Conservation (phyloP, 2,329 filamentous ascomycete genomes). For the Clarireedia hainanense region DNA sequence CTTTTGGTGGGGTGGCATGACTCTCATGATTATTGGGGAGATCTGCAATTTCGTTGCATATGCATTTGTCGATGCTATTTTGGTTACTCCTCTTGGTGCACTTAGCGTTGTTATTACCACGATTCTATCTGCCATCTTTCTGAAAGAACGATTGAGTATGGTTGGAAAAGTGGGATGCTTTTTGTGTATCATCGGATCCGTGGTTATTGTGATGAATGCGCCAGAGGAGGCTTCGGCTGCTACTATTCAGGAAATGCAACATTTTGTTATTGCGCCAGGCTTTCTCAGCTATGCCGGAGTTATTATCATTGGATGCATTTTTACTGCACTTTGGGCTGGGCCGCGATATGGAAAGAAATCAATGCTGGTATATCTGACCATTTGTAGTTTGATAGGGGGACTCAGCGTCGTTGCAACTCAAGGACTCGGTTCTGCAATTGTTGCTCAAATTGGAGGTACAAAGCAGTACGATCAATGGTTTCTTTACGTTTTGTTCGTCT, state of each 20-base stretch:
- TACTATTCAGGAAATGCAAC: constrained; percentile 87
- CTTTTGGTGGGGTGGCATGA: constrained; percentile 97
- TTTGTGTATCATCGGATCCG: constrained; percentile 84
- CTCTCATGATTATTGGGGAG: constrained; percentile 91
- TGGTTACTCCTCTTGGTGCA: constrained; percentile 87
- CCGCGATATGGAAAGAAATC: constrained; percentile 91
- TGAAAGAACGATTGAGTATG: constrained; percentile 92
- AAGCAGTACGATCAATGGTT: constrained; percentile 98
- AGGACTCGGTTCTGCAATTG: constrained; percentile 82
- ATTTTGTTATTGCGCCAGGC: constrained; percentile 75
- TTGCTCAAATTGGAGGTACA: constrained; percentile 74
- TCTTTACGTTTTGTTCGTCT: constrained; percentile 81
- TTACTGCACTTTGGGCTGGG: constrained; percentile 72
- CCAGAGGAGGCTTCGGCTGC: constrained; percentile 77
- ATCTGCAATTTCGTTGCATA: constrained; percentile 97
- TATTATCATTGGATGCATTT: constrained; percentile 62
- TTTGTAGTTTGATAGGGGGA: constrained; percentile 91
- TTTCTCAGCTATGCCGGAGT: constrained; percentile 82
- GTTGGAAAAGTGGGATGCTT: constrained; percentile 96
- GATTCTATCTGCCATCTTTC: constrained; percentile 83
- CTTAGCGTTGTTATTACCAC: constrained; percentile 89
- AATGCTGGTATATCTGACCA: constrained; percentile 95
- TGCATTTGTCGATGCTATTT: constrained; percentile 90
- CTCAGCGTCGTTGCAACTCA: constrained; percentile 93
- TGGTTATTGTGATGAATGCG: constrained; percentile 92